Conservation (phyloP, 371 early-diverging fungal species). For the Mortierella sp. region DNA sequence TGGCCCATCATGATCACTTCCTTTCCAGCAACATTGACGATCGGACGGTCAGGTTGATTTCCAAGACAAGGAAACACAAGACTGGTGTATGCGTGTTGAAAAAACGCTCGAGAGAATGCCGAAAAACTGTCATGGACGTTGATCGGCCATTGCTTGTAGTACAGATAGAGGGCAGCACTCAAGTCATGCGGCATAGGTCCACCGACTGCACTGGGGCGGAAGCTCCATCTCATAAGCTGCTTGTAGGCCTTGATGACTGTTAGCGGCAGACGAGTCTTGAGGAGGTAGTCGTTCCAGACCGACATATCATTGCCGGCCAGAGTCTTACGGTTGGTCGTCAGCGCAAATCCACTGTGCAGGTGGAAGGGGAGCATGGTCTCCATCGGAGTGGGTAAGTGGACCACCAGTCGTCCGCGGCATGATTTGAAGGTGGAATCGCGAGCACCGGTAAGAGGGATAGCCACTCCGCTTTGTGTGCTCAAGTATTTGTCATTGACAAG, state of each 20-base stretch:
- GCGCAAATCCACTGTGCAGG: constrained; percentile 44
- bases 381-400: constrained; percentile 33
- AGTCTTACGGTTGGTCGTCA: constrained; percentile 27
- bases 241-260: not conserved
- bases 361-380: constrained; percentile 38
- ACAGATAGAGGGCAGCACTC: not conserved
- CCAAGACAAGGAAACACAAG: not conserved
- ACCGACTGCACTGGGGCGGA: not conserved
- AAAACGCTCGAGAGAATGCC: not conserved
- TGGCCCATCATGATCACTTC: not conserved
- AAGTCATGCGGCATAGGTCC: not conserved
- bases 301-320: not conserved
- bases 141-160: not conserved
- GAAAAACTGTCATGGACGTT: not conserved
- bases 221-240: not conserved
- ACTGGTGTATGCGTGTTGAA: not conserved
- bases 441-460: not conserved
- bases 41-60: not conserved
- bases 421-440: not conserved
- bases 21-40: not conserved
- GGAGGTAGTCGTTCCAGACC: constrained; percentile 8
- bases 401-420: constrained; percentile 26
- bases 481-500: not conserved
- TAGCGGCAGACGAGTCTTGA: not conserved
- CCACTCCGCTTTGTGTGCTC: not conserved